These are phyloP conservation scores for Hymenoscyphus fraxineus DNA, from an alignment of 2,329 filamentous ascomycete genomes.

Conservation along the genomic window DNA sequence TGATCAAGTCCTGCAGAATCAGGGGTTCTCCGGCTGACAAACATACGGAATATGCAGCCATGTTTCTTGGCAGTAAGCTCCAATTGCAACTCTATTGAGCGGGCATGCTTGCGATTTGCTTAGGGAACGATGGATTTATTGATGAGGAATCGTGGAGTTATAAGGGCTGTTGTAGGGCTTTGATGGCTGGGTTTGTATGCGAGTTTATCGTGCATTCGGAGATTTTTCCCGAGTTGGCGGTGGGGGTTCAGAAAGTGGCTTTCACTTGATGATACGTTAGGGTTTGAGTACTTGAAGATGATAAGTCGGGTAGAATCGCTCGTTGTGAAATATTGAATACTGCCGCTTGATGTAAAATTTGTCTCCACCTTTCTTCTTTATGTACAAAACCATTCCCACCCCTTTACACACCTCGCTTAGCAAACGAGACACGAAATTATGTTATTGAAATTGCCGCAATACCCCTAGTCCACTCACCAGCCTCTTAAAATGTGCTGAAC, in stretches of 20 bases:
- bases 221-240: background rate
- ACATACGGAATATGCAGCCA: background rate
- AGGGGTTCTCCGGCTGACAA: background rate
- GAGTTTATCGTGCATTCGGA: background rate
- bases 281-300: background rate
- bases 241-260: background rate
- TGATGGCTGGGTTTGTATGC: background rate
- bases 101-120: background rate
- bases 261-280: background rate
- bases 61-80: background rate
- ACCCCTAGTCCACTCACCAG: background rate
- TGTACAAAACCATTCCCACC: background rate
- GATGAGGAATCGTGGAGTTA: background rate
- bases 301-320: no score
- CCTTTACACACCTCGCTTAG: background rate
- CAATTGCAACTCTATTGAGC: background rate
- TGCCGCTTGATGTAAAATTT: no score
- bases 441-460: background rate
- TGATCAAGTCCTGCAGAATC: background rate
- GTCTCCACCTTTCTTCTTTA: background rate
- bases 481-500: constrained; percentile 14
- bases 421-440: background rate
- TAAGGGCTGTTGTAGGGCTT: background rate
- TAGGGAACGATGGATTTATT: background rate
- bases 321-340: no score